Conservation (phyloP, 345 rosid species). For the Gossypium herbaceum region DNA sequence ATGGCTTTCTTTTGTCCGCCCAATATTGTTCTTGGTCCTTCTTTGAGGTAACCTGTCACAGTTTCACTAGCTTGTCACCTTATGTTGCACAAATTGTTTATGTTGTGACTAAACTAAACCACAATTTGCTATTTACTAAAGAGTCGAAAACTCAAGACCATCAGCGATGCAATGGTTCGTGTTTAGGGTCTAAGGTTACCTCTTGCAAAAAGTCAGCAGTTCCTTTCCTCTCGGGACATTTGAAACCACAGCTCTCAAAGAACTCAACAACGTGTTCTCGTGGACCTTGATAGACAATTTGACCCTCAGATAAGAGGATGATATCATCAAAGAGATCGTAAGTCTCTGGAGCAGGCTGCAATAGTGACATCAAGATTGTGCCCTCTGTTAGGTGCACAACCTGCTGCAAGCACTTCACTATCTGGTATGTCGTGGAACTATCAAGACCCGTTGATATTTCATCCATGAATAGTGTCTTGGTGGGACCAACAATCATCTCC, state of each 20-base stretch:
- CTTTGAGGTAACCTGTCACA: constrained; percentile 68
- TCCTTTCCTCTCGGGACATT: constrained; percentile 82
- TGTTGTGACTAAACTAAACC: not conserved
- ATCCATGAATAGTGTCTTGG: constrained; percentile 86
- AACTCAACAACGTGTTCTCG: constrained; percentile 56
- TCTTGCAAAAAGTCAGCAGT: constrained; percentile 92
- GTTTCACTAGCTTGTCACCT: not conserved
- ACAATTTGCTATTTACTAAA: not conserved
- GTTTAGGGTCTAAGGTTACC: constrained; percentile 31
- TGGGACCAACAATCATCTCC: constrained; percentile 96
- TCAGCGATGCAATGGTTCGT: not conserved
- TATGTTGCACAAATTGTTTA: not conserved
- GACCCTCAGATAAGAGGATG: constrained; percentile 71
- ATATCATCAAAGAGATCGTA: constrained; percentile 85
- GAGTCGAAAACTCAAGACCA: not conserved
- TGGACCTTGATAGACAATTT: constrained; percentile 86
- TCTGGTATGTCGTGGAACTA: constrained; percentile 85
- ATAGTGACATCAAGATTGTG: constrained; percentile 70
- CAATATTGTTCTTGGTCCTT: constrained; percentile 95
- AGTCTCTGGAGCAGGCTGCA: constrained; percentile 94
- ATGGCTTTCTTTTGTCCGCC: constrained; percentile 55
- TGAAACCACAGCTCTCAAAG: constrained; percentile 69
- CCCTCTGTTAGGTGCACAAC: constrained; percentile 69
- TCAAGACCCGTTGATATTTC: constrained; percentile 95
- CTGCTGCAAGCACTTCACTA: constrained; percentile 83